A percentile compares a stretch with the other conserved stretches of the same genome.
These are phyloP conservation scores for Chaetomium cochliodes DNA, from an alignment of 495 filamentous ascomycete genomes.

Conservation along the genomic window DNA sequence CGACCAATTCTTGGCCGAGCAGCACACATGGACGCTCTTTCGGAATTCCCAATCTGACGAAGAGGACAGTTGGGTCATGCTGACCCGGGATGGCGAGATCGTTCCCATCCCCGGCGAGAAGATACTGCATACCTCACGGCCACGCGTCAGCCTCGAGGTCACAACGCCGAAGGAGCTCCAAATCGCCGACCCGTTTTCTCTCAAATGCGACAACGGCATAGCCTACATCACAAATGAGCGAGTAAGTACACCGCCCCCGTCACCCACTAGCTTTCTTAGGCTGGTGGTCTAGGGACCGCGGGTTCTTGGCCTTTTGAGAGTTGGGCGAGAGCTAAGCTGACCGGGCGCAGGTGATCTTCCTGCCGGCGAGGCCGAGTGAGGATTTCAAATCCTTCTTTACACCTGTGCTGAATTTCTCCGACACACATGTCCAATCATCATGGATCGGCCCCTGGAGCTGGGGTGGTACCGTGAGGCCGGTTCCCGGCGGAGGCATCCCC, in stretches of 20 bases:
- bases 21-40: constrained; percentile 39
- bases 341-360: constrained; percentile 72
- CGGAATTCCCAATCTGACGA: constrained; percentile 43
- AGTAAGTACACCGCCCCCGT: constrained; percentile 48
- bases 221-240: constrained; percentile 88
- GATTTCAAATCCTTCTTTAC: constrained; percentile 83
- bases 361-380: constrained; percentile 66
- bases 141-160: constrained; percentile 46
- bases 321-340: constrained; percentile 21
- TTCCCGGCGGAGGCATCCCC: constrained; percentile 81
- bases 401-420: constrained; percentile 79
- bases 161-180: constrained; percentile 46
- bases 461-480: constrained; percentile 75
- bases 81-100: constrained; percentile 50
- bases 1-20: constrained; percentile 50
- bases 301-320: neutral
- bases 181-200: constrained; percentile 44
- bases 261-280: neutral
- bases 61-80: constrained; percentile 54
- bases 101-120: constrained; percentile 49
- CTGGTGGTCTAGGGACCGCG: neutral
- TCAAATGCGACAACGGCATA: constrained; percentile 51
- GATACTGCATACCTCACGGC: constrained; percentile 47
- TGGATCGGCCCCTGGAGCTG: constrained; percentile 97
- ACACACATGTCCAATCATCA: constrained; percentile 85